phyloP scores from a whole-genome alignment of 192 early-diverging fungal species.

The Backusella luteola region DNA sequence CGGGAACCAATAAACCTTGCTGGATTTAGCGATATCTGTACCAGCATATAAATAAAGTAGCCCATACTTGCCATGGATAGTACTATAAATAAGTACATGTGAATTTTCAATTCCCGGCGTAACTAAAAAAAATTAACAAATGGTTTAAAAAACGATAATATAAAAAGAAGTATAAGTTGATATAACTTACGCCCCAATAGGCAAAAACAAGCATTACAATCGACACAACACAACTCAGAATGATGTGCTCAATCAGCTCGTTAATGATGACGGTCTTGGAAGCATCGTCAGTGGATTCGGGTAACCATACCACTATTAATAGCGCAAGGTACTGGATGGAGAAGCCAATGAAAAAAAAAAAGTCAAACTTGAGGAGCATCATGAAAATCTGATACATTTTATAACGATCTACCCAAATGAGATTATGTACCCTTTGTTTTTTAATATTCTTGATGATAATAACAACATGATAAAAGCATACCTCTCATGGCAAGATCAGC shows the following conservation, averaged over 20 bases:
- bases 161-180: too few relatives aligned
- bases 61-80: slow-evolving; percentile 62
- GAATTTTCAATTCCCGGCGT: slow-evolving; percentile 45
- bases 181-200: slow-evolving; percentile 53
- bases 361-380: slow-evolving; percentile 78
- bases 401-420: slow-evolving; percentile 51
- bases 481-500: slow-evolving; percentile 73
- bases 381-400: slow-evolving; percentile 78
- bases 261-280: slow-evolving; percentile 27
- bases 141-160: neutral
- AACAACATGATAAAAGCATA: slow-evolving; percentile 10
- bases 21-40: slow-evolving; percentile 53
- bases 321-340: slow-evolving; percentile 71
- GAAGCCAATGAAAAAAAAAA: slow-evolving; percentile 77
- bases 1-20: slow-evolving; percentile 43
- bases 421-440: too few relatives aligned
- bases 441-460: too few relatives aligned
- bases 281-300: slow-evolving; percentile 5
- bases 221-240: slow-evolving; percentile 46
- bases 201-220: slow-evolving; percentile 49
- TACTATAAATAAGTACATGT: slow-evolving; percentile 61
- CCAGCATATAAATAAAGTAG: slow-evolving; percentile 69
- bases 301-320: slow-evolving; percentile 47
- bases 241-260: slow-evolving; percentile 40
- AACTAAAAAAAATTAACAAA: slow-evolving; percentile 33